Base-by-base conservation (phyloP, 2,329 filamentous ascomycete species). In the Paracorniculantispora psalliotae region DNA sequence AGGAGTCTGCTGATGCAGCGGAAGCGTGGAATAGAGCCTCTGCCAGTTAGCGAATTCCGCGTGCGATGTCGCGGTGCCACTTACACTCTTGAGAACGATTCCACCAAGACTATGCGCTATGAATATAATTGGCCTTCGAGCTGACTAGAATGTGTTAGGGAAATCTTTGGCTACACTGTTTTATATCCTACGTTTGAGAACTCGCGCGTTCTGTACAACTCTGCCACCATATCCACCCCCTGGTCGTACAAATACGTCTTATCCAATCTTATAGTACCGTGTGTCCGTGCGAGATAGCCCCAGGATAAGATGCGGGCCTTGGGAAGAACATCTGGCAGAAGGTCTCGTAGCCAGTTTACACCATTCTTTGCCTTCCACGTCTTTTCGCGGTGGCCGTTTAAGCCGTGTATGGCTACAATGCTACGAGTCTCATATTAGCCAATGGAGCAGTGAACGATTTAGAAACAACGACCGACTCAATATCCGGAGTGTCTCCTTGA, bases 21-120 rank as follows among this genome's bases (percentile, higher is more conserved):
- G 70, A 66, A 8, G 71, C 73, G 60, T 74, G 67, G 49, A 73
- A 71, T 35, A 74, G 68, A 30, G 71, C 72, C 72, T 74, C n/a
- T 17, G 39, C 23, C 10, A 35, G 33, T 55, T 19, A 26, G 62
- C 52, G 49, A 43, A 52, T n/a, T 58, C 39, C 59, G 15, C 60
- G 41, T 51, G 37, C 43, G 17, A 28, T 21, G 53, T 50, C 19
- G 23, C 35, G 23, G 26, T 59, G 58, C 46, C 33, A 61, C 68
- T 62, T 52, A 70, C 69, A 52, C 66, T 67, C 59, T 72, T 72
- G 3, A 71, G 61, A 25, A 73, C 63, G 25, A 73, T 69, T 1
- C 69, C 70, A 43, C 70, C 69, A 6, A 73, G 61, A 58, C 67
- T 71, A 55, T 72, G 67, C 17, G 64, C 65, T 10, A 72, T 60